A percentile compares a stretch with the other conserved stretches of the same genome.
Conservation (phyloP, 768 basidiomycete species). For the Lentinula edodes region DNA sequence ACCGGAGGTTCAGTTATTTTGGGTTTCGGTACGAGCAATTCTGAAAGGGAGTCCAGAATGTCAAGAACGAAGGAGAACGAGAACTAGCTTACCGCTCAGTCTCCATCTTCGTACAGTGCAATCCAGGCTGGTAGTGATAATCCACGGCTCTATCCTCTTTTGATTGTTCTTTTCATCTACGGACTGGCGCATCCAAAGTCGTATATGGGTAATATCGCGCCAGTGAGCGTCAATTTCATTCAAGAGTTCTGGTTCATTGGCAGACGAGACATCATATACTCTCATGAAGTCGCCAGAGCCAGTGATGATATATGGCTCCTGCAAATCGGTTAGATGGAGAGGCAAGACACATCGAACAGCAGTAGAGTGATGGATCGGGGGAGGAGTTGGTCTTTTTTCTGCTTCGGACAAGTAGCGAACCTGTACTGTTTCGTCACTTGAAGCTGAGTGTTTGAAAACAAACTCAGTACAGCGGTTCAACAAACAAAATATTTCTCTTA, state of each 20-base stretch:
- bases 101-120: constrained; percentile 85
- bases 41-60: constrained; percentile 17
- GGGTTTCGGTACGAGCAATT: constrained; percentile 33
- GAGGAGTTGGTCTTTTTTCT: constrained; percentile 30
- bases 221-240: constrained; percentile 80
- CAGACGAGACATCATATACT: constrained; percentile 69
- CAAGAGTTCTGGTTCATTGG: constrained; percentile 65
- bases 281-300: constrained; percentile 82
- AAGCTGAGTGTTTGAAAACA: constrained; percentile 45
- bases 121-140: constrained; percentile 82
- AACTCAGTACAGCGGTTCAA: not conserved
- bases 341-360: constrained; percentile 74
- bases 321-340: constrained; percentile 54
- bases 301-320: constrained; percentile 72
- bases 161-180: constrained; percentile 29
- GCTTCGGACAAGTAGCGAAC: constrained; percentile 32
- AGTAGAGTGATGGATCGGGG: constrained; percentile 51
- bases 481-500: constrained; percentile 21
- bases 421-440: constrained; percentile 81
- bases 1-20: constrained; percentile 9
- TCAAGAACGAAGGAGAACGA: not conserved
- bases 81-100: constrained; percentile 45
- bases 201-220: constrained; percentile 79
- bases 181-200: constrained; percentile 59
- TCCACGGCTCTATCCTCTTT: constrained; percentile 66